These are phyloP conservation scores for Parascedosporium putredinis DNA, from an alignment of 2,329 filamentous ascomycete genomes.

Conservation along the genomic window DNA sequence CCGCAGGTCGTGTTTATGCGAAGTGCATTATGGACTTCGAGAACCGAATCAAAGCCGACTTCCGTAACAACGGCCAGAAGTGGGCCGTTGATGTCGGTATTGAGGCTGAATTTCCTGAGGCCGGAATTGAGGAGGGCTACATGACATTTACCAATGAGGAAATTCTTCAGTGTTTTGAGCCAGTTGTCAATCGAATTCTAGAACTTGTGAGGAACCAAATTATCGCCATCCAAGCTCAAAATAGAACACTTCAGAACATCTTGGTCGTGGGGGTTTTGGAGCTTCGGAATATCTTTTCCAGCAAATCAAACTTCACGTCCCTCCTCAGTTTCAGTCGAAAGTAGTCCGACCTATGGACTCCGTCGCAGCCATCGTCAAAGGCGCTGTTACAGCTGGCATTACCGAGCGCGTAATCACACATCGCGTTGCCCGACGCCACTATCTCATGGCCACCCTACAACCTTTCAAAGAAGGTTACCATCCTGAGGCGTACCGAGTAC, in stretches of 20 bases:
- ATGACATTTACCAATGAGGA: conserved; percentile 99
- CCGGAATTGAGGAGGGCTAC: conserved; percentile 96
- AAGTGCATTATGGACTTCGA: conserved; percentile 99
- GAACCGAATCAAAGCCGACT: conserved; percentile 98
- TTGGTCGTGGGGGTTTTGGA: conserved; percentile 96
- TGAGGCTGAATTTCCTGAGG: conserved; percentile 94
- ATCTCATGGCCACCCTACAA: conserved; percentile 97
- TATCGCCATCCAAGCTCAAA: conserved; percentile 96
- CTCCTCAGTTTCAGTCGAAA: conserved; percentile 96
- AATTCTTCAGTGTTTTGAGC: conserved; percentile 97
- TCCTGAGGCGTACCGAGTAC: conserved; percentile 94
- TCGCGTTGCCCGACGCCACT: conserved; percentile 92
- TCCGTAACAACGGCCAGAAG: conserved; percentile 97
- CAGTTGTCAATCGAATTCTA: conserved; percentile 91
- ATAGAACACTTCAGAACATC: conserved; percentile 87
- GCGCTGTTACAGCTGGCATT: conserved; percentile 93
- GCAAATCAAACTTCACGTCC: conserved; percentile 97
- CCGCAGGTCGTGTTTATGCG: conserved; percentile 93
- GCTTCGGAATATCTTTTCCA: conserved; percentile 98
- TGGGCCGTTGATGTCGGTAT: conserved; percentile 99
- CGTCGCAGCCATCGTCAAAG: conserved; percentile 96
- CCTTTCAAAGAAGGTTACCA: conserved; percentile 99
- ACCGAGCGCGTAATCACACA: conserved; percentile 95
- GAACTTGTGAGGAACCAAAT: conserved; percentile 97
- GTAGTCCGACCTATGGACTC: conserved; percentile 98